Conservation (phyloP, 2,329 filamentous ascomycete genomes). For the Microsporum ferrugineum region DNA sequence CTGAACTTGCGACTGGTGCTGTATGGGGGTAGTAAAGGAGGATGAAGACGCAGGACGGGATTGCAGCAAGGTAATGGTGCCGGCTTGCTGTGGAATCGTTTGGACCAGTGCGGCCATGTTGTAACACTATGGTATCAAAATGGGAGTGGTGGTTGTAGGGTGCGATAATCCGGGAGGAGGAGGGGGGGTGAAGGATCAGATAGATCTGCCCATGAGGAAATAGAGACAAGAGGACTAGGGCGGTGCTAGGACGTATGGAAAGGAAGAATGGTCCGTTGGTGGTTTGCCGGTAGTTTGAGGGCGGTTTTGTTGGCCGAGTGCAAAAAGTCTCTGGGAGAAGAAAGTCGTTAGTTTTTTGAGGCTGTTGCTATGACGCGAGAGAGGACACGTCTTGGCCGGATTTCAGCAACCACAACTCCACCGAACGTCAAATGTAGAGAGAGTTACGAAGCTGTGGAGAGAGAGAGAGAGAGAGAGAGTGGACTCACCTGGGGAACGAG, state of each 20-base stretch:
- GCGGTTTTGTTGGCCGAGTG: too few species aligned
- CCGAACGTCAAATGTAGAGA: too few species aligned
- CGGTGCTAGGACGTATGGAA: neutral
- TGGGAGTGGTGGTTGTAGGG: neutral
- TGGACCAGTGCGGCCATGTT: slow-evolving; percentile 79
- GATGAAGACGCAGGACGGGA: slow-evolving; percentile 54
- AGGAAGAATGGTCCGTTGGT: neutral
- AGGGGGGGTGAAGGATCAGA: neutral
- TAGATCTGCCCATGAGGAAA: neutral
- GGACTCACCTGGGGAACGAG: neutral
- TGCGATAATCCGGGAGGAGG: neutral
- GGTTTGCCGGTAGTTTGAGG: neutral
- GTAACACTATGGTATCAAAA: slow-evolving; percentile 15
- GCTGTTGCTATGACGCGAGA: slow-evolving; percentile 7
- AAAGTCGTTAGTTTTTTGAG: neutral
- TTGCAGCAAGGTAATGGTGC: slow-evolving; percentile 64
- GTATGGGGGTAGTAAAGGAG: slow-evolving; percentile 31
- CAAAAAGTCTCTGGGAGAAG: neutral
- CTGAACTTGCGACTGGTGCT: slow-evolving; percentile 36
- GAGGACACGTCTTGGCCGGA: neutral
- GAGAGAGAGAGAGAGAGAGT: neutral
- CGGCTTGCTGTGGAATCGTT: slow-evolving; percentile 64
- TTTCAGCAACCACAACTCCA: too few species aligned
- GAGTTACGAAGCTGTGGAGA: too few species aligned
- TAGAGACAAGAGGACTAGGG: neutral